Evolutionary conservation across 768 basidiomycete species (phyloP), one percentile per base, ranked within the genome.

Genomic region (Solioccasus polychromus): DNA sequence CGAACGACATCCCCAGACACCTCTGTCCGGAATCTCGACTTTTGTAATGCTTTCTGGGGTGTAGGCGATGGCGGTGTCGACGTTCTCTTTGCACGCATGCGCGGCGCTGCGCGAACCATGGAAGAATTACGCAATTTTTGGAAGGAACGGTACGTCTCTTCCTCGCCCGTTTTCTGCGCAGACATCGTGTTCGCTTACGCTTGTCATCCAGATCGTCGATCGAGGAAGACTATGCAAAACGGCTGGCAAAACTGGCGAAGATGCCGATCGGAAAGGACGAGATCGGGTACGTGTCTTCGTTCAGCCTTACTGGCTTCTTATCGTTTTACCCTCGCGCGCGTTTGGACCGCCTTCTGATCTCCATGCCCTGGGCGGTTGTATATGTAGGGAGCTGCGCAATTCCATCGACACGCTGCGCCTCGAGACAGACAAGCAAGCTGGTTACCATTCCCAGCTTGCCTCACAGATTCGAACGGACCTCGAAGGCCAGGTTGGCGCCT

Each of bases 31-130:
- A 80, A 82, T 9, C 67, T 83, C 58, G 92, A 96, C 69, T 97
- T 93, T 69, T 98, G 94, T 68, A 99, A 98, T 68, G 81, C 92
- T 2, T 98, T 98, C 71, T 98, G 96, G 96, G 92, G 92, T 10
- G 55, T 76, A 17, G 79, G 75, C 23, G 92, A 96, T 72, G 85
- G 77, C 30, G 93, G 93, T 14, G 92, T 90, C 51, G 91, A 95
- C 58, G 91, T 94, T 35, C 73, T 97, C 25, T 88, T 91, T 63
- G 85, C 92, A 25, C 79, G 92, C 50, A 88, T 95, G 83, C 77
- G 92, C 8, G 91, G 90, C 17, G 89, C 88, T 12, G 66, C 77
- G 15, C 78, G 89, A 64, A 93, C 92, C 2, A 81, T 88, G 71
- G 95, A 98, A 38, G 96, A 98, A 52, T 62, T 97, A 39, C 78